Evolutionary conservation across 495 filamentous ascomycete species (phyloP).

Genomic region (Aspergillus baeticus): DNA sequence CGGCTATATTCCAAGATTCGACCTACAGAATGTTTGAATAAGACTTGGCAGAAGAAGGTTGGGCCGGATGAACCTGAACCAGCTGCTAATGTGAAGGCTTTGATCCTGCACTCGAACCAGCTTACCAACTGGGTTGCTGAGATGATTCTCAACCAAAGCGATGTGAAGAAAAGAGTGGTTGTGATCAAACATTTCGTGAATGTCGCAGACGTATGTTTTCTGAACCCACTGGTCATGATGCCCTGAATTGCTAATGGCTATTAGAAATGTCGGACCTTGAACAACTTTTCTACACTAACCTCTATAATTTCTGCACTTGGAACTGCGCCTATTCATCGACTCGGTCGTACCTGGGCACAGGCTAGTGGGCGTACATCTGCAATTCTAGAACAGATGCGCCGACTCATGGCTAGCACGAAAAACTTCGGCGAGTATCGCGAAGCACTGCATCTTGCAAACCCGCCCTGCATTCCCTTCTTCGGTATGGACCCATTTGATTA

Average conservation of each 20-base stretch:
- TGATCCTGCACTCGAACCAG: slow-evolving; percentile 97
- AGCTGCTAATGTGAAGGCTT: slow-evolving; percentile 88
- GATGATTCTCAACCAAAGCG: slow-evolving; percentile 92
- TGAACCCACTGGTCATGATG: background rate
- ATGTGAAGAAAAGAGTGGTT: slow-evolving; percentile 92
- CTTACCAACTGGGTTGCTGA: slow-evolving; percentile 99
- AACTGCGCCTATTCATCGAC: slow-evolving; percentile 89
- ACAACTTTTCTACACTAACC: slow-evolving; percentile 98
- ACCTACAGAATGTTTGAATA: slow-evolving; percentile 92
- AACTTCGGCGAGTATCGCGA: slow-evolving; percentile 98
- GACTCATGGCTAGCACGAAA: slow-evolving; percentile 95
- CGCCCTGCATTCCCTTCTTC: slow-evolving; percentile 97
- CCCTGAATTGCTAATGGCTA: slow-evolving; percentile 23
- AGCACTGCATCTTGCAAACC: slow-evolving; percentile 84
- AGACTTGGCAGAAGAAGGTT: slow-evolving; percentile 97
- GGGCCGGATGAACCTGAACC: slow-evolving; percentile 79
- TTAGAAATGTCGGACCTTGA: slow-evolving; percentile 88
- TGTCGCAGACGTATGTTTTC: slow-evolving; percentile 73
- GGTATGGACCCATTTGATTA: slow-evolving; percentile 54
- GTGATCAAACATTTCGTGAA: slow-evolving; percentile 98
- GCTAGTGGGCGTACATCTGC: slow-evolving; percentile 79
- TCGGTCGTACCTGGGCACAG: slow-evolving; percentile 92
- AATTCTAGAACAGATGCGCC: slow-evolving; percentile 85
- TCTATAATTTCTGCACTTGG: slow-evolving; percentile 95
- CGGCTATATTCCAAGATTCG: slow-evolving; percentile 93